Base-by-base conservation (phyloP, 441 rosid genomes). In the Gossypium laxum region DNA sequence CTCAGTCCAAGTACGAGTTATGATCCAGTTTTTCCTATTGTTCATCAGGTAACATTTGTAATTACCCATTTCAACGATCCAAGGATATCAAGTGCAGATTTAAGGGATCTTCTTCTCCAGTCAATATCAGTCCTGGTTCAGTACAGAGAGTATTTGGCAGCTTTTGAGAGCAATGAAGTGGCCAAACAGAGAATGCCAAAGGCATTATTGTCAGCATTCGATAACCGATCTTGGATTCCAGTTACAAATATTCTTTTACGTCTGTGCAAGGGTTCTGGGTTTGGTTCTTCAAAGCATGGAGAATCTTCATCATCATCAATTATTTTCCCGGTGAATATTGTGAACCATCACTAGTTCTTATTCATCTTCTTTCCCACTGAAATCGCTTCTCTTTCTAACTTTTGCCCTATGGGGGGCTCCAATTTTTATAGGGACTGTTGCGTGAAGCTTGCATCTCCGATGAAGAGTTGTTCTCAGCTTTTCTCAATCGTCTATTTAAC, bases 101-200 rank as follows among this genome's bases (percentile, higher is more conserved):
- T 92, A 58, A 87, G 84, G 82, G 99, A 95, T 86, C 91, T 89
- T 69, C 96, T 95, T 83, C 97, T 95, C 78, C 99, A 95, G 70
- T 95, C 98, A 69, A 86, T 95, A 78, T 88, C 97, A 21, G 99
- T 88, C 75, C 78, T 95, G 74, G 95, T 95, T 74, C 98, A 92
- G 71, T 89, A 91, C 76, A 88, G 84, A 83, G 97, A 94, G 77
- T 88, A 88, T 81, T 75, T 92, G 82, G 88, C 83, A 66, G 89
- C 89, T 73, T 94, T 95, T 74, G 98, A 92, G 85, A 81, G 76
- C 88, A 95, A 95, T 74, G 90, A 83, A 77, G 94, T 90, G 8
- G 99, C 98, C 63, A 89, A 84, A 5, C 86, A 72, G 56, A 87
- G 76, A 80, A 81, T 95, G 90, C 96, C 98, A 19, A 85, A 85